Evolutionary conservation across 371 early-diverging fungal species (phyloP).

Genomic region (Mortierella sp.): DNA sequence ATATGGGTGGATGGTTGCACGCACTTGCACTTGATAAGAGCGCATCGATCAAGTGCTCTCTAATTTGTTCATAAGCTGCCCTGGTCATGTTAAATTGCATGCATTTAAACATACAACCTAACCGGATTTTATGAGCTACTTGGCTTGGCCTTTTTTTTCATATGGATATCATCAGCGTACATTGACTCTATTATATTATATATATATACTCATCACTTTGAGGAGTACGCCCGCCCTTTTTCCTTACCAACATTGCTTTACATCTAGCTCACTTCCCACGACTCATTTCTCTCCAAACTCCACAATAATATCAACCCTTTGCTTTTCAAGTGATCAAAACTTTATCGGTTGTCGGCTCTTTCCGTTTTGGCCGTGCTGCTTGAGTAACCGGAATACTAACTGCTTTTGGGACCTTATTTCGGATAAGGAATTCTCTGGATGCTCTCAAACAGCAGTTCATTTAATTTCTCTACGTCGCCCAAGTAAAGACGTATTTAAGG

Average conservation of each 20-base stretch:
- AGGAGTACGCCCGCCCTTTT: too few species aligned
- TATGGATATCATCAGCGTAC: background rate
- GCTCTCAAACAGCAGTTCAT: background rate
- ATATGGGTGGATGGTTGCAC: background rate
- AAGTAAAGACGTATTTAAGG: background rate
- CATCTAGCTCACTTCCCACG: too few species aligned
- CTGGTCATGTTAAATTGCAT: conserved; percentile 2
- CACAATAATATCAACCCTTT: too few species aligned
- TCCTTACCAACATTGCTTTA: too few species aligned
- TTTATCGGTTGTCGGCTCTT: too few species aligned
- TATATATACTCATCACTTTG: too few species aligned
- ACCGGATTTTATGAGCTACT: background rate
- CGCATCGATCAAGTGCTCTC: conserved; percentile 6
- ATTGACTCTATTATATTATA: too few species aligned
- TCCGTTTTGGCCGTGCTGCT: too few species aligned
- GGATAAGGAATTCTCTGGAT: background rate
- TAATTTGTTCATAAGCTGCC: conserved; percentile 2
- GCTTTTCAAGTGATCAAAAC: too few species aligned
- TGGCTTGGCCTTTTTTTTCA: background rate
- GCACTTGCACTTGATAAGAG: background rate
- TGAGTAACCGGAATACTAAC: too few species aligned
- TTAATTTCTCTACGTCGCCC: background rate
- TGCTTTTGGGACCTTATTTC: too few species aligned
- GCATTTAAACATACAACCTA: background rate
- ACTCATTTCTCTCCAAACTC: too few species aligned